Conservation (phyloP, 176 grass and related monocot species). For the Pontederia paniculata region DNA sequence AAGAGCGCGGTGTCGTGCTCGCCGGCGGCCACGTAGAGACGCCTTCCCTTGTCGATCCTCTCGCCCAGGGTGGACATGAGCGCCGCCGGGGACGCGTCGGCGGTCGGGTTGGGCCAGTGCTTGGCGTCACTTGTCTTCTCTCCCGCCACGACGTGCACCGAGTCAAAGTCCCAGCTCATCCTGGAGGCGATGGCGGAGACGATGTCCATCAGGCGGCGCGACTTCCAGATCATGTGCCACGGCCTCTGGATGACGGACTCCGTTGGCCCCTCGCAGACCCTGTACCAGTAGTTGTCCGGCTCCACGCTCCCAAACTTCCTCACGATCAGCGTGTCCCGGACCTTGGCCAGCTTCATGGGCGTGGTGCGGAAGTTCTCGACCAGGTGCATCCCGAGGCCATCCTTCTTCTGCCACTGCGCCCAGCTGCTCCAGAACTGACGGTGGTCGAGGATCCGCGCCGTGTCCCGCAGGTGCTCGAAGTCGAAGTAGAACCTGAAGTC, state of each 20-base stretch:
- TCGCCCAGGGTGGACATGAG: conserved; percentile 20
- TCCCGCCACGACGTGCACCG: conserved; percentile 26
- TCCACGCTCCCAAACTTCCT: conserved; percentile 68
- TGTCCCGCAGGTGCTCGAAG: conserved; percentile 41
- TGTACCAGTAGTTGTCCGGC: conserved; percentile 83
- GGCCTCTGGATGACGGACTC: conserved; percentile 22
- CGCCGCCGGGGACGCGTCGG: conserved; percentile 13
- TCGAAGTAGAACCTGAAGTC: conserved; percentile 68
- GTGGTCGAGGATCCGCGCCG: conserved; percentile 37
- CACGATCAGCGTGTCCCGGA: conserved; percentile 43
- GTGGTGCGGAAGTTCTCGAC: conserved; percentile 42
- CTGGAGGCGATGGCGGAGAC: conserved; percentile 38
- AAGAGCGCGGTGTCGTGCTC: conserved; percentile 25
- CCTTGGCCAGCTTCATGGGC: conserved; percentile 40
- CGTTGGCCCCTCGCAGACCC: conserved; percentile 47
- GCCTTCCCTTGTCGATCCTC: conserved; percentile 31
- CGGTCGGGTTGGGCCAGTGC: conserved; percentile 12
- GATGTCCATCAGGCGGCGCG: conserved; percentile 48
- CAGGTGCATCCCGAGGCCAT: conserved; percentile 37
- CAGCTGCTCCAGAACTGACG: conserved; percentile 61
- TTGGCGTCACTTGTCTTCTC: conserved; percentile 15
- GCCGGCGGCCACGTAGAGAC: conserved; percentile 45
- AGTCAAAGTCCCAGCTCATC: conserved; percentile 53
- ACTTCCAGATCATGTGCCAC: conserved; percentile 22
- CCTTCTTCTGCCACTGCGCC: conserved; percentile 51